Evolutionary conservation across 2,329 filamentous ascomycete species (phyloP).

Genomic region (Ceratocystis albifundus): DNA sequence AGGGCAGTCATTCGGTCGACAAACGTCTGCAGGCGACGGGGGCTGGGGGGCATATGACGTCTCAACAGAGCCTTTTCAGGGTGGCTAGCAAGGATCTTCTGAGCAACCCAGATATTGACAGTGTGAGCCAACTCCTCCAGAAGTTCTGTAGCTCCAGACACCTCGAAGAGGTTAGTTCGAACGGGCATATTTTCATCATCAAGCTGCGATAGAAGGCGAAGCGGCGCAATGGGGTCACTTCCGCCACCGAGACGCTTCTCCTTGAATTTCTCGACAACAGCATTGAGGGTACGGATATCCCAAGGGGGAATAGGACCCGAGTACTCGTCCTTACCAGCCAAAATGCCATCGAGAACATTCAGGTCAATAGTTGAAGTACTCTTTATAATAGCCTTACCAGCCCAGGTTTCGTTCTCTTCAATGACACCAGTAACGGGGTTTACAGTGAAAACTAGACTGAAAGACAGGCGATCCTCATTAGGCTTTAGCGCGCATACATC

Average conservation of each 20-base stretch:
- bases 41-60: slow-evolving; percentile 73
- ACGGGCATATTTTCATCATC: slow-evolving; percentile 98
- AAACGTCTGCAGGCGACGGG: slow-evolving; percentile 79
- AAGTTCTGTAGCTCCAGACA: slow-evolving; percentile 76
- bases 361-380: slow-evolving; percentile 78
- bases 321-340: slow-evolving; percentile 56
- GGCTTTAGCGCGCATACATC: slow-evolving; percentile 82
- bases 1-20: slow-evolving; percentile 86
- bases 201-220: slow-evolving; percentile 82
- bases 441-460: slow-evolving; percentile 88
- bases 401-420: slow-evolving; percentile 78
- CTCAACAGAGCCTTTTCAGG: slow-evolving; percentile 90
- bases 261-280: slow-evolving; percentile 79
- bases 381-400: slow-evolving; percentile 88
- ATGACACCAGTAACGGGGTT: slow-evolving; percentile 68
- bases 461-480: slow-evolving; percentile 77
- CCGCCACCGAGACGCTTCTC: slow-evolving; percentile 75
- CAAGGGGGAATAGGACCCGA: slow-evolving; percentile 46
- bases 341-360: slow-evolving; percentile 71
- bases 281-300: slow-evolving; percentile 68
- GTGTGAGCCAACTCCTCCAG: slow-evolving; percentile 94
- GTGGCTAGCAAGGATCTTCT: slow-evolving; percentile 64
- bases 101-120: slow-evolving; percentile 78
- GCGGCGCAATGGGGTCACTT: slow-evolving; percentile 65
- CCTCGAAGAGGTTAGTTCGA: slow-evolving; percentile 91